Percentiles rank a stretch among this genome's conserved stretches.
phyloP scores from a whole-genome alignment of 1,139 yeast species.

The Candida sp. region DNA sequence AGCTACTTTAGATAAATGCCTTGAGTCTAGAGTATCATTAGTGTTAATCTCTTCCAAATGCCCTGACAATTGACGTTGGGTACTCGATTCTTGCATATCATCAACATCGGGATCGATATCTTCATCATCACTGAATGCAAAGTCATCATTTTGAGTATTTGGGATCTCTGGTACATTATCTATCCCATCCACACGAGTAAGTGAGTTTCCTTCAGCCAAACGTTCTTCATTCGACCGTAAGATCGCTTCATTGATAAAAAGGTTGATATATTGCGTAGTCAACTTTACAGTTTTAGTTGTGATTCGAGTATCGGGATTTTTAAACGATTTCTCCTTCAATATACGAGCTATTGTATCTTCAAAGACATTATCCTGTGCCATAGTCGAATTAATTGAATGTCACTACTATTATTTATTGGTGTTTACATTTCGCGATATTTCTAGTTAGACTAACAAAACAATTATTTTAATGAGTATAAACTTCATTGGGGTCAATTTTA shows the following conservation, averaged over 20 bases:
- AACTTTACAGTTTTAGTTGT: constrained; percentile 47
- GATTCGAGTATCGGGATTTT: constrained; percentile 44
- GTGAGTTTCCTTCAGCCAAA: constrained; percentile 24
- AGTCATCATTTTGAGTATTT: constrained; percentile 13
- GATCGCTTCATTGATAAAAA: constrained; percentile 64
- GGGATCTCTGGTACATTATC: constrained; percentile 18
- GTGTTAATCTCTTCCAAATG: constrained; percentile 12
- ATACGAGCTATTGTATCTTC: constrained; percentile 51
- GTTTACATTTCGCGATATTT: not conserved
- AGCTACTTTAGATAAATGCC: constrained; percentile 51
- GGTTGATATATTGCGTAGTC: constrained; percentile 53
- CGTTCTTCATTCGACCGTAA: constrained; percentile 57
- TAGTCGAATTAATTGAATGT: too few relatives aligned
- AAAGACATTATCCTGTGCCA: constrained; percentile 15
- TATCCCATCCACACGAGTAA: constrained; percentile 28
- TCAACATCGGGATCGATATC: constrained; percentile 11
- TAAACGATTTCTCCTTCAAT: constrained; percentile 52
- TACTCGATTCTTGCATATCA: constrained; percentile 12
- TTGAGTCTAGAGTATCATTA: constrained; percentile 43
- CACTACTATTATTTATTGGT: too few relatives aligned
- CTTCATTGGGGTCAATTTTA: constrained; percentile 56
- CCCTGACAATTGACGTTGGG: constrained; percentile 17
- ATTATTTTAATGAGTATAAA: not conserved
- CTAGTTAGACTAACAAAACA: too few relatives aligned
- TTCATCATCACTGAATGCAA: constrained; percentile 10